Base-by-base conservation (phyloP, 495 filamentous ascomycete genomes). In the Podospora appendiculata region DNA sequence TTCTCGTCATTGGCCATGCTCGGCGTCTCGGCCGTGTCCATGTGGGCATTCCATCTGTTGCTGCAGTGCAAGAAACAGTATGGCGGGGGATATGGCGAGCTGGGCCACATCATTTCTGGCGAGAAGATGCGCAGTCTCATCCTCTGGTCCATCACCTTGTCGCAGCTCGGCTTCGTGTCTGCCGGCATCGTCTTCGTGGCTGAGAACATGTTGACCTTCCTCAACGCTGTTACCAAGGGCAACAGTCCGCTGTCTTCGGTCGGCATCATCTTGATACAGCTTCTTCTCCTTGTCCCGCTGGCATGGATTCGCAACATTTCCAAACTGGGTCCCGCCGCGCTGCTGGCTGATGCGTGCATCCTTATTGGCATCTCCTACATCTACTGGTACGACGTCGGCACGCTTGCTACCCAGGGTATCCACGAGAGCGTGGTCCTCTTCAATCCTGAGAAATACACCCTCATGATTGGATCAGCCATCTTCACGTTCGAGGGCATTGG, bases 401-500 rank as follows among this genome's bases (percentile, higher is more conserved):
- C 69, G 12, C 62, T 86, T 25, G 64, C 73, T 0, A 43, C 63
- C 0, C 52, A 67, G 34, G 77, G 77, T 40, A 63, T 78, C 25
- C 76, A 75, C 53, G 55, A 69, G 33, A 72, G 68, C 1, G 78
- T 86, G 4, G 63, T 71, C 16, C 63, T 82, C 6, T 86, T 86
- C 70, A 86, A 85, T 66, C 79, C 81, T 0, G 61, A 65, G 11
- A 68, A 71, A 32, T 86, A 80, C 60, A 84, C 82, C 0, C 68
- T 86, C 13, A 84, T 79, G 41, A 70, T 86, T 47, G 82, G 82
- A 48, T 72, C 79, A 3, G 74, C 80, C 3, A 84, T 86, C 63
- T 86, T 85, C 63, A 83, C 81, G 1, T 86, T 84, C 50, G 82
- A 86, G 63, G 82, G 82, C 17, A 85, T 86, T 32, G 82, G 82